Evolutionary conservation across 768 basidiomycete genomes (phyloP).

Genomic region (Amylocystis lapponica): DNA sequence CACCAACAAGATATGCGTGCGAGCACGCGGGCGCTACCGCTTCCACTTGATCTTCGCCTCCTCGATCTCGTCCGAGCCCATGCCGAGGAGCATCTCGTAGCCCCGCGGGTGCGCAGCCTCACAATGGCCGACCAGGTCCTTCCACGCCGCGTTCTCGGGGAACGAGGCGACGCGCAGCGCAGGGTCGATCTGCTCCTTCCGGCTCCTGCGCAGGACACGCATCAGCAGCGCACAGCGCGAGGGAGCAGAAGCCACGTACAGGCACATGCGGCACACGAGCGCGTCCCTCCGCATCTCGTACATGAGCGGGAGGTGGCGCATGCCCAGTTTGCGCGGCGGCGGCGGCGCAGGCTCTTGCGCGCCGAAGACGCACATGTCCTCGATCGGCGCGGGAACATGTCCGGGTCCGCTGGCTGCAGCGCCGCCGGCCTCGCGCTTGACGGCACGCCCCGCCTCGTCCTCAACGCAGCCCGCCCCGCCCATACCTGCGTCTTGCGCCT

Average conservation of each 20-base stretch:
- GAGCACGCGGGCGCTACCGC: neutral
- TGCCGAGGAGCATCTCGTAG: constrained; percentile 6
- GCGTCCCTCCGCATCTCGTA: constrained; percentile 6
- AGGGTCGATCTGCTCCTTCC: neutral
- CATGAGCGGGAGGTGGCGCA: constrained; percentile 15
- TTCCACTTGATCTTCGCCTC: constrained; percentile 2
- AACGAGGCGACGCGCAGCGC: neutral
- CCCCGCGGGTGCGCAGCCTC: constrained; percentile 13
- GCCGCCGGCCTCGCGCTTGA: too few relatives aligned
- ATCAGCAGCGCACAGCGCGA: neutral
- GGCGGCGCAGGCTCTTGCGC: too few relatives aligned
- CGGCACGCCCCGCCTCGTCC: too few relatives aligned
- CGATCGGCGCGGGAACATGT: too few relatives aligned
- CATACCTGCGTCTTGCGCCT: too few relatives aligned
- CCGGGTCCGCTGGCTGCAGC: too few relatives aligned
- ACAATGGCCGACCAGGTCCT: constrained; percentile 11
- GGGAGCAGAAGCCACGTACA: constrained; percentile 6
- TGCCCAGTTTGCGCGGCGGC: too few relatives aligned
- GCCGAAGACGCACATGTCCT: too few relatives aligned
- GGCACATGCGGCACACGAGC: constrained; percentile 15
- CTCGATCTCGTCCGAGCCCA: constrained; percentile 6
- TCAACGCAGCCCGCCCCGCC: too few relatives aligned
- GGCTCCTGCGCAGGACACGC: neutral
- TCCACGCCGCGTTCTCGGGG: constrained; percentile 8
- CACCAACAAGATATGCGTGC: neutral